Evolutionary conservation across 2,329 filamentous ascomycete genomes (phyloP).

Genomic region (Clarireedia hainanense): DNA sequence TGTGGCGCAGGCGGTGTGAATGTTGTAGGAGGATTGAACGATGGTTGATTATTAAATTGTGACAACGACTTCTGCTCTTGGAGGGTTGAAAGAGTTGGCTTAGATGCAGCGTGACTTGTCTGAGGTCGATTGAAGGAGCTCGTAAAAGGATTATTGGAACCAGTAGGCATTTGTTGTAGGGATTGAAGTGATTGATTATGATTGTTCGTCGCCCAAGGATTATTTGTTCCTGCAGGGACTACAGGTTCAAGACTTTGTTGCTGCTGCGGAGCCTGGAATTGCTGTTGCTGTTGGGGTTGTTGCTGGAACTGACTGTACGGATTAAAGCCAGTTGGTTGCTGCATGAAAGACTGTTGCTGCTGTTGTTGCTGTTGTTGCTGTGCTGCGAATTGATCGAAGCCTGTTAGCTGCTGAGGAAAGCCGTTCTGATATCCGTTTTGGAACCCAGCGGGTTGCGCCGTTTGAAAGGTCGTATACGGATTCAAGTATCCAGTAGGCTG

Average conservation of each 20-base stretch:
- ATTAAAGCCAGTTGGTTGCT: slow-evolving; percentile 46
- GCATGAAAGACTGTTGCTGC: slow-evolving; percentile 40
- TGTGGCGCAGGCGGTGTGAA: slow-evolving; percentile 40
- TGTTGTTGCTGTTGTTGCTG: slow-evolving; percentile 35
- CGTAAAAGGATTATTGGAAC: slow-evolving; percentile 97
- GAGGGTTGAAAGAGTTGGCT: slow-evolving; percentile 66
- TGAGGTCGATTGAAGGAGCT: slow-evolving; percentile 57
- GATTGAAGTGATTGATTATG: slow-evolving; percentile 50
- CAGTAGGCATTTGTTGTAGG: slow-evolving; percentile 77
- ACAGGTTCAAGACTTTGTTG: slow-evolving; percentile 49
- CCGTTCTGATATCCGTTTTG: slow-evolving; percentile 62
- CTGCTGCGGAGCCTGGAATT: slow-evolving; percentile 29
- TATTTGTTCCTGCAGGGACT: slow-evolving; percentile 77
- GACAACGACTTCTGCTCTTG: slow-evolving; percentile 76
- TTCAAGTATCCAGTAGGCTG: slow-evolving; percentile 72
- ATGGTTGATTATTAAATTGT: slow-evolving; percentile 38
- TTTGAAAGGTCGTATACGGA: slow-evolving; percentile 45
- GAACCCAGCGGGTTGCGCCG: slow-evolving; percentile 50
- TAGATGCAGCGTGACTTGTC: slow-evolving; percentile 44
- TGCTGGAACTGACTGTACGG: slow-evolving; percentile 39
- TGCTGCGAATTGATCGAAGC: slow-evolving; percentile 62
- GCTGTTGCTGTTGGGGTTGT: slow-evolving; percentile 22
- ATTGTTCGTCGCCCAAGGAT: slow-evolving; percentile 75
- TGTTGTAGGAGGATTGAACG: slow-evolving; percentile 37
- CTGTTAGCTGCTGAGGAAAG: slow-evolving; percentile 62